A percentile compares a stretch with the other conserved stretches of the same genome.
These are phyloP conservation scores for Kregervanrija delftensis DNA, from an alignment of 805 yeast genomes.

Conservation along the genomic window DNA sequence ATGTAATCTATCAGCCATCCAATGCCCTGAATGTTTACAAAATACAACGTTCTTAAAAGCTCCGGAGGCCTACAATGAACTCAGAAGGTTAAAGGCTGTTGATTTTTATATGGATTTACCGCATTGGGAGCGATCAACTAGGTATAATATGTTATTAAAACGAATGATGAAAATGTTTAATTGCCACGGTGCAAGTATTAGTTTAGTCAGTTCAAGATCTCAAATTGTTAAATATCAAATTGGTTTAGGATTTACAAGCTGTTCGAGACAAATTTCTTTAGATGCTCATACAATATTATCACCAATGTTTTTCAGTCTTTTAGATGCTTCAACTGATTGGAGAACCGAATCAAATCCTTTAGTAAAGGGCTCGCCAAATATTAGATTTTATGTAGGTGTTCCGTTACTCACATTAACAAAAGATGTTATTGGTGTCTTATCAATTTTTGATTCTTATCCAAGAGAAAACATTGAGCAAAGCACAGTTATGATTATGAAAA, in stretches of 20 bases:
- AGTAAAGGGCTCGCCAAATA: slow-evolving; percentile 52
- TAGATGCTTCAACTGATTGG: slow-evolving; percentile 67
- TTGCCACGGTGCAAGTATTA: slow-evolving; percentile 49
- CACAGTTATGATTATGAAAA: slow-evolving; percentile 30
- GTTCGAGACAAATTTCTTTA: slow-evolving; percentile 50
- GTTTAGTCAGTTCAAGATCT: slow-evolving; percentile 43
- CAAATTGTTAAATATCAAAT: slow-evolving; percentile 46
- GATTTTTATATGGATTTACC: slow-evolving; percentile 30
- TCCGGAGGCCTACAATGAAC: slow-evolving; percentile 52
- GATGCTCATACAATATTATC: slow-evolving; percentile 69
- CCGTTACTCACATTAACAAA: slow-evolving; percentile 39
- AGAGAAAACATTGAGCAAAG: slow-evolving; percentile 31
- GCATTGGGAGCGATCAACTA: slow-evolving; percentile 42
- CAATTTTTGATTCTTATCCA: slow-evolving; percentile 48
- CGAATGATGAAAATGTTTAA: slow-evolving; percentile 35
- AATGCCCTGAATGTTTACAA: slow-evolving; percentile 48
- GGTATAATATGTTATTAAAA: slow-evolving; percentile 33
- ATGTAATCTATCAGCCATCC: slow-evolving; percentile 48
- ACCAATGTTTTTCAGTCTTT: slow-evolving; percentile 42
- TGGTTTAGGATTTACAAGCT: slow-evolving; percentile 40
- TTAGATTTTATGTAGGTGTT: slow-evolving; percentile 60
- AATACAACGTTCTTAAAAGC: slow-evolving; percentile 45
- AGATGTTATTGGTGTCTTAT: slow-evolving; percentile 47
- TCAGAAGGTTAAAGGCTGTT: slow-evolving; percentile 37
- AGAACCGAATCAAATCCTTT: slow-evolving; percentile 56